phyloP scores from a whole-genome alignment of 495 filamentous ascomycete species.

The Aspergillus bridgeri region DNA sequence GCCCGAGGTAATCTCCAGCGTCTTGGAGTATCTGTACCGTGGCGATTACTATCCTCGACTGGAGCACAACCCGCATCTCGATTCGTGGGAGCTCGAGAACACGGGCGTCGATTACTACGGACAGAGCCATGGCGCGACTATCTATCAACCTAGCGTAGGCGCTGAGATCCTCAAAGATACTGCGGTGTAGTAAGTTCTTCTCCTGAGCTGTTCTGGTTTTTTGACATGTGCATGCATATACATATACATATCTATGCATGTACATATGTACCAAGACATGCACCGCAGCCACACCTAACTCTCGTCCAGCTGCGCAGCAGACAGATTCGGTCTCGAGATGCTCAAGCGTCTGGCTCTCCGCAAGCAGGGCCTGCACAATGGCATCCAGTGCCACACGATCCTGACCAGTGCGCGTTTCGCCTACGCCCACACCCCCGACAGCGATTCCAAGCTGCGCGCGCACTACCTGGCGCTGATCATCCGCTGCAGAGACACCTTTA shows the following conservation, averaged over 20 bases:
- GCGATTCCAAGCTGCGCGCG: slow-evolving; percentile 80
- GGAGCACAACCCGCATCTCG: slow-evolving; percentile 62
- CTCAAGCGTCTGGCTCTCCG: slow-evolving; percentile 78
- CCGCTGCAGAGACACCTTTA: slow-evolving; percentile 78
- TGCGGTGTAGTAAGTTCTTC: slow-evolving; percentile 62
- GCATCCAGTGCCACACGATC: slow-evolving; percentile 81
- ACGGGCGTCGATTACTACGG: slow-evolving; percentile 29
- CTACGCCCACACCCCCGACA: slow-evolving; percentile 84
- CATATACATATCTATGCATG: neutral
- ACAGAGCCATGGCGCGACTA: slow-evolving; percentile 54
- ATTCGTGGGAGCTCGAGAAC: slow-evolving; percentile 71
- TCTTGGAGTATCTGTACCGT: slow-evolving; percentile 92
- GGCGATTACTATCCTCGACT: slow-evolving; percentile 85
- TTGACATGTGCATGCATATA: neutral
- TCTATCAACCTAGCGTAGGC: slow-evolving; percentile 62
- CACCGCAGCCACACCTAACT: neutral
- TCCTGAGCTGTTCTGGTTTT: neutral
- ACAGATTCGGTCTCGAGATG: slow-evolving; percentile 74
- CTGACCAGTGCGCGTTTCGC: slow-evolving; percentile 79
- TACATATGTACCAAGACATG: neutral
- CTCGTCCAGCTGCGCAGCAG: slow-evolving; percentile 65
- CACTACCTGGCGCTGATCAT: slow-evolving; percentile 94
- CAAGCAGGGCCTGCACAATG: slow-evolving; percentile 81
- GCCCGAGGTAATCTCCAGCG: slow-evolving; percentile 83
- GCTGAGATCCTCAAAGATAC: slow-evolving; percentile 80